A percentile compares a stretch with the other conserved stretches of the same genome.
Conservation (phyloP, 139 green algal genomes). For the Trebouxia sp. region DNA sequence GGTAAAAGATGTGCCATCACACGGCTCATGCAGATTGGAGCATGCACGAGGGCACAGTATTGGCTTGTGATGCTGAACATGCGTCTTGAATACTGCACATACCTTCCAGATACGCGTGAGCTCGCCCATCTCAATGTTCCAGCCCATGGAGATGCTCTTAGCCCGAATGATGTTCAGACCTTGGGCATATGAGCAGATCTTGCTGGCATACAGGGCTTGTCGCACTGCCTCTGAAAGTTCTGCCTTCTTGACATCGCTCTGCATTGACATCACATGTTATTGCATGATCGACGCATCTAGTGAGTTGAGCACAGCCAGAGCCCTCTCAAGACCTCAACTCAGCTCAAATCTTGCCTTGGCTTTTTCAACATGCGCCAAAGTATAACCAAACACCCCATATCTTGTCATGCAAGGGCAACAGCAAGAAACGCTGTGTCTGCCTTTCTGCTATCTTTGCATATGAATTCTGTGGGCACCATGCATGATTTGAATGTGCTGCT, state of each 20-base stretch:
- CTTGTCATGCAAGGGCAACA: too few relatives aligned
- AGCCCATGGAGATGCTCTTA: slow-evolving; percentile 91
- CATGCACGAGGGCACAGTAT: too few relatives aligned
- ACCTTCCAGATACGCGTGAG: slow-evolving; percentile 98
- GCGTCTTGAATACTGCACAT: background rate
- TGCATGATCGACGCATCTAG: background rate
- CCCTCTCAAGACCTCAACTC: background rate
- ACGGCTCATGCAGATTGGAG: too few relatives aligned
- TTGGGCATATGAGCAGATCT: slow-evolving; percentile 97
- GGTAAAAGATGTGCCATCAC: too few relatives aligned
- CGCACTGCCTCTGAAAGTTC: slow-evolving; percentile 87
- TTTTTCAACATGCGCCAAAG: too few relatives aligned
- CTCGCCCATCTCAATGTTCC: slow-evolving; percentile 88
- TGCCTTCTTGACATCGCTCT: slow-evolving; percentile 79
- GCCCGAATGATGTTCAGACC: slow-evolving; percentile 99
- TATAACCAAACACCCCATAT: too few relatives aligned
- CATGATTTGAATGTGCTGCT: too few relatives aligned
- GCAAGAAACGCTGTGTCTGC: too few relatives aligned
- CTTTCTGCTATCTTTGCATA: too few relatives aligned
- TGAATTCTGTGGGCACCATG: too few relatives aligned
- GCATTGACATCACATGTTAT: background rate
- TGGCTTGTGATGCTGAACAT: background rate
- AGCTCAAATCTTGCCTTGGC: too few relatives aligned
- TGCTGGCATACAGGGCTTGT: slow-evolving; percentile 87
- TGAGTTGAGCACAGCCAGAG: background rate